Evolutionary conservation across 768 basidiomycete species (phyloP), one percentile per base, ranked within the genome.

Genomic region (Boletus patriciae): DNA sequence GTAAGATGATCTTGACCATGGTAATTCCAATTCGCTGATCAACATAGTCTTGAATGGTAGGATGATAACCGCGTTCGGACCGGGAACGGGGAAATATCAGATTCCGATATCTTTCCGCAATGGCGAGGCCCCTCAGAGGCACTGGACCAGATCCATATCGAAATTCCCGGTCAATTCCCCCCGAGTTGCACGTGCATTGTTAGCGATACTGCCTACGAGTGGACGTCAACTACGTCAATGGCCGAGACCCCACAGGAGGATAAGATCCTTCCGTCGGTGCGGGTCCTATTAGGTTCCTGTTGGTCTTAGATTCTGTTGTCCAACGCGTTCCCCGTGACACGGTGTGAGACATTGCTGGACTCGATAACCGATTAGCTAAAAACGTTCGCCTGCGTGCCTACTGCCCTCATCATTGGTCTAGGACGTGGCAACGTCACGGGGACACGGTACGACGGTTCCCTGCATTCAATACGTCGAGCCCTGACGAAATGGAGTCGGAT

Each of bases 191-290:
- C 29, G 16, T 38, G 27, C 15, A 27, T 29, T 2, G 23, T 37
- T 27, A 16, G 12, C 10, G 33, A 31, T 23, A 19, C 44, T 40
- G 19, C 12, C n/a, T 11, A 12, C 42, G 15, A 46, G 42, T 18
- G 12, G 25, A 16, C n/a, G 29, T 38, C 42, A 19, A 12, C 27
- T 37, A 27, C 16, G 23, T 40, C 36, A 47, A 41, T 21, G 13
- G 10, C 12, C 15, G 23, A 42, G 50, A 58, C 46, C 40, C 21
- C 19, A 27, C 19, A 23, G 12, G 25, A n/a, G 54, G 64, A 52
- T 54, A 59, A 59, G 57, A 57, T 59, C 64, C 64, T 62, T 54
- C 63, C 62, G 59, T 45, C 3, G 34, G 43, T 27, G 37, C 46
- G 51, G 55, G 52, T 52, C 52, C 52, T 46, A 52, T 34, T 44